Evolutionary conservation across 116 monocot genomes (phyloP), one percentile per base, ranked within the genome.

Genomic region (Cymodocea nodosa): DNA sequence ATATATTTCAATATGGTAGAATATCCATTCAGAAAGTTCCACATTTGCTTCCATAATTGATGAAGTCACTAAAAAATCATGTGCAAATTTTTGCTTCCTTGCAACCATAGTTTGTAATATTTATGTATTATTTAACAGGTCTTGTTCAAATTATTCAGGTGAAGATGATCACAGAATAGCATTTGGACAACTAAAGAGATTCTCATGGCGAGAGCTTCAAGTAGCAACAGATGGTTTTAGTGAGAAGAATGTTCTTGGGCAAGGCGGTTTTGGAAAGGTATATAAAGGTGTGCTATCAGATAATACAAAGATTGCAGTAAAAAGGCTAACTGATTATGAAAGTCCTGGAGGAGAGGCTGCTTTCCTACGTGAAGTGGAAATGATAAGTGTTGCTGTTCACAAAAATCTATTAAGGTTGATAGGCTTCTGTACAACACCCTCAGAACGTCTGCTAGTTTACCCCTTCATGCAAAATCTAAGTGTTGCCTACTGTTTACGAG

Each of bases 381-480:
- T 95, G 83, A 95, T 95, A 37, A 95, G 95, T 72, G 85, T 95
- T 39, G 95, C 95, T 59, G 95, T 95, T 60, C 95, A 95, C 65
- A 81, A 74, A 80, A 95, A 95, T 77, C 85, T 95, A 62, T 80
- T 95, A 49, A 87, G 77, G 59, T 70, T 95, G 49, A 90, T 90
- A 35, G 95, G 95, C 1, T 95, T 90, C 79, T 95, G 95, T 58
- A 90, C 95, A 16, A 95, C 95, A 35, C 85, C 82, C 3, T 71
- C 87, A 2, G 95, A 95, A 56, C 78, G 95, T 48, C 87, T 95
- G 54, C 73, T 95, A n/a, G 95, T 95, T 59, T 95, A 95, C 72
- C 95, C 95, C 15, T 95, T 87, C 65, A 95, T 95, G 95, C 95
- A 87, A 70, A 95, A 95, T 53, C 61, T 95, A 52, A 95, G 95